Evolutionary conservation across 345 rosid genomes (phyloP).

Genomic region (Mangifera indica): DNA sequence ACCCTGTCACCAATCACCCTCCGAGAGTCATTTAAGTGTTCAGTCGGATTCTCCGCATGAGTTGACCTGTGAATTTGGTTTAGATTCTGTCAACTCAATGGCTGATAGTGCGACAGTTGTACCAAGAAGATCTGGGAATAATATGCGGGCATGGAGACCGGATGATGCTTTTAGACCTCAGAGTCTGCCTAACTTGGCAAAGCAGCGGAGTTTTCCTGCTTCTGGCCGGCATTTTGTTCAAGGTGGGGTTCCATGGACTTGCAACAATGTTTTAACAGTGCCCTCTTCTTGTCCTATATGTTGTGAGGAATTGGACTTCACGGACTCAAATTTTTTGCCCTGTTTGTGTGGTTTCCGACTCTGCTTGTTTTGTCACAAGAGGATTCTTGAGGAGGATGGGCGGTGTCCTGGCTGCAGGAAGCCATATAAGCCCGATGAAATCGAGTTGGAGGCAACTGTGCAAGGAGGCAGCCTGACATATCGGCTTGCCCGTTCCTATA

Average conservation of each 20-base stretch:
- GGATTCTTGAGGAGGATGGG: constrained; percentile 83
- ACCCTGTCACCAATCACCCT: constrained; percentile 25
- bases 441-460: constrained; percentile 50
- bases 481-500: constrained; percentile 68
- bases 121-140: constrained; percentile 38
- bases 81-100: constrained; percentile 26
- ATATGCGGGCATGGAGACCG: constrained; percentile 71
- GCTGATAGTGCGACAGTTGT: constrained; percentile 25
- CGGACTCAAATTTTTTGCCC: constrained; percentile 78
- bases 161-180: constrained; percentile 80
- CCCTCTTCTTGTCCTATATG: constrained; percentile 76
- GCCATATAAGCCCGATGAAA: constrained; percentile 53
- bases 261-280: constrained; percentile 26
- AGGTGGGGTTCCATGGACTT: constrained; percentile 46
- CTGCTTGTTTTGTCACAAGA: constrained; percentile 94
- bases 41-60: constrained; percentile 24
- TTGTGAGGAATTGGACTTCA: constrained; percentile 79
- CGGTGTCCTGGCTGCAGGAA: constrained; percentile 97
- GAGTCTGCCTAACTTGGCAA: constrained; percentile 71
- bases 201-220: constrained; percentile 62
- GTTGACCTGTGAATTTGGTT: constrained; percentile 20
- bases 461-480: constrained; percentile 58
- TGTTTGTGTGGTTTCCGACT: constrained; percentile 87
- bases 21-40: constrained; percentile 24
- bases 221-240: constrained; percentile 41